A percentile compares a stretch with the other conserved stretches of the same genome.
Evolutionary conservation across 192 early-diverging fungal genomes (phyloP).

Genomic region (Coemansia sp.): DNA sequence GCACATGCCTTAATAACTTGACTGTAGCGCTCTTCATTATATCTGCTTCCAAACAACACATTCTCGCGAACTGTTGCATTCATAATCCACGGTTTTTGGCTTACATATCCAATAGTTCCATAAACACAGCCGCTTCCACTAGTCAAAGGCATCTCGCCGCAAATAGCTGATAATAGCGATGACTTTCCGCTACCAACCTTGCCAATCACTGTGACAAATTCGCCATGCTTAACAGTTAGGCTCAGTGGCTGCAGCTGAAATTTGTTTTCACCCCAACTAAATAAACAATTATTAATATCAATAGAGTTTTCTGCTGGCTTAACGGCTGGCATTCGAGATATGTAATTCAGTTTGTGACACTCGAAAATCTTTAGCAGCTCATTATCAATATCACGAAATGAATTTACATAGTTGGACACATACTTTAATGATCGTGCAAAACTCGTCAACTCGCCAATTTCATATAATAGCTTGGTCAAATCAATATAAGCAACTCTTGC

Average conservation of each 20-base stretch:
- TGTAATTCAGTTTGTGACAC: neutral
- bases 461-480: neutral
- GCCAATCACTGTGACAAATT: slow-evolving; percentile 55
- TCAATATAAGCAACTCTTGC: neutral
- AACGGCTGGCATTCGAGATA: neutral
- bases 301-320: neutral
- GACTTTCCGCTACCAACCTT: slow-evolving; percentile 62
- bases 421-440: neutral
- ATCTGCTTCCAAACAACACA: slow-evolving; percentile 35
- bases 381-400: neutral
- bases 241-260: slow-evolving; percentile 11
- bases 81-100: slow-evolving; percentile 49
- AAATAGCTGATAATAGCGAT: slow-evolving; percentile 57
- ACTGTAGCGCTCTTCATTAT: slow-evolving; percentile 20
- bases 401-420: neutral
- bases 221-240: slow-evolving; percentile 18
- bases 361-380: neutral
- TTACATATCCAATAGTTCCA: slow-evolving; percentile 54
- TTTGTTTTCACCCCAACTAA: slow-evolving; percentile 24
- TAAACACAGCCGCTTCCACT: slow-evolving; percentile 66
- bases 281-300: slow-evolving; percentile 11
- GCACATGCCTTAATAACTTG: slow-evolving; percentile 32
- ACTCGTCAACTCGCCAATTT: neutral
- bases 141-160: slow-evolving; percentile 75
- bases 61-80: slow-evolving; percentile 46